These are phyloP conservation scores for Taphrina communis DNA, from an alignment of 1,139 yeast species.

Conservation along the genomic window DNA sequence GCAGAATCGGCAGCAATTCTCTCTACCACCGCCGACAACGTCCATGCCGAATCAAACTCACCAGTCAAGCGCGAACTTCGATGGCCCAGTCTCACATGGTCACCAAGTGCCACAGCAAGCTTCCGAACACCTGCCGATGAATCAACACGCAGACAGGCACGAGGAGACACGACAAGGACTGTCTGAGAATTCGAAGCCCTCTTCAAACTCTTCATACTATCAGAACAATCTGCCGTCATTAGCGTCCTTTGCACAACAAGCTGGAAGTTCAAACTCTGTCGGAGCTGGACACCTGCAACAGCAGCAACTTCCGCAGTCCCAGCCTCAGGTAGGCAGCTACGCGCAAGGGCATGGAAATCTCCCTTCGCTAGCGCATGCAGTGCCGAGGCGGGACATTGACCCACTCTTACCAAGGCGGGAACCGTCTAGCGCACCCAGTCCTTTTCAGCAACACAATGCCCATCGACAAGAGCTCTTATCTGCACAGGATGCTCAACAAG, in stretches of 20 bases:
- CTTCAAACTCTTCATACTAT: conserved; percentile 1
- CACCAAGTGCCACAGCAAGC: neutral
- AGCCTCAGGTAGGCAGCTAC: neutral
- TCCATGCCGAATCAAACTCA: conserved; percentile 16
- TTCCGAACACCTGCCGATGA: neutral
- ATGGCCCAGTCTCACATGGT: neutral
- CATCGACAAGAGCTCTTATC: conserved; percentile 9
- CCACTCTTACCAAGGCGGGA: conserved; percentile 5
- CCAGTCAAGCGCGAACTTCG: conserved; percentile 15
- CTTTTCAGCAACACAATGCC: conserved; percentile 1
- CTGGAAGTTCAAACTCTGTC: neutral
- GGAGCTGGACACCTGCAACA: conserved; percentile 9
- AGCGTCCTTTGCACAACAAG: conserved; percentile 22
- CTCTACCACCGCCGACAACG: conserved; percentile 21
- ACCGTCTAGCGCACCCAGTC: conserved; percentile 3
- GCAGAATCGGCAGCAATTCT: conserved; percentile 18
- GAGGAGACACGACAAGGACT: conserved; percentile 12
- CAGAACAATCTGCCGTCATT: conserved; percentile 20
- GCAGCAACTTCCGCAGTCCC: conserved; percentile 8
- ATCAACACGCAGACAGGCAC: neutral
- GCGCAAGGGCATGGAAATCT: conserved; percentile 4
- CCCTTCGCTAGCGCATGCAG: conserved; percentile 15
- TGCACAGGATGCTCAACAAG: conserved; percentile 30
- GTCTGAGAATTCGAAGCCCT: neutral
- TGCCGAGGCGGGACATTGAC: conserved; percentile 23